Percentiles rank a stretch among this genome's conserved stretches.
phyloP scores from a whole-genome alignment of 2,329 filamentous ascomycete genomes.

The Blastomyces emzantsi region DNA sequence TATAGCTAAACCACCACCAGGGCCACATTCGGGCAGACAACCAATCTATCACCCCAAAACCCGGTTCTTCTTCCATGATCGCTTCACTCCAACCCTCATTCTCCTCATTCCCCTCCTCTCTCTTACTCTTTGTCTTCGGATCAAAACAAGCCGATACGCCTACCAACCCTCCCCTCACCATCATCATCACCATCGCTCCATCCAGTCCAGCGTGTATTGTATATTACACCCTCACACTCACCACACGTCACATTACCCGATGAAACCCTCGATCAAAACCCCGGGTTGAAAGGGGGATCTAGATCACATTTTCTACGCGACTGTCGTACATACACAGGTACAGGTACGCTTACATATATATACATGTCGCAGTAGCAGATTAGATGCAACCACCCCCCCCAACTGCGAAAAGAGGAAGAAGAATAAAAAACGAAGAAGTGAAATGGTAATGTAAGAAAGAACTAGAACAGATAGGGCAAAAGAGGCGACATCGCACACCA shows the following conservation, averaged over 20 bases:
- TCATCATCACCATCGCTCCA: background rate
- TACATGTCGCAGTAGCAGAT: no score
- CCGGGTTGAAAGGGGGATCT: background rate
- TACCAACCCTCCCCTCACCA: background rate
- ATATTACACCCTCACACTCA: background rate
- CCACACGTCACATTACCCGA: background rate
- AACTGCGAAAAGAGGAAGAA: no score
- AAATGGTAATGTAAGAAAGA: no score
- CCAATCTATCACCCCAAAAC: background rate
- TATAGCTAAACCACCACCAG: background rate
- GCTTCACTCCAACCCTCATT: background rate
- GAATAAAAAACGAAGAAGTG: no score
- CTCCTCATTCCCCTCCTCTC: background rate
- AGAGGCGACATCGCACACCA: background rate
- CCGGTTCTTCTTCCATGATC: background rate
- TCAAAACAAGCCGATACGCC: background rate
- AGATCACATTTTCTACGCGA: background rate
- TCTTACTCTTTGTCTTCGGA: no score
- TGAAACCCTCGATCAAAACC: background rate
- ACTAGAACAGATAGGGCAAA: background rate
- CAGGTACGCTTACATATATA: background rate
- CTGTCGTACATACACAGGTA: background rate
- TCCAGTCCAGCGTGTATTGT: no score
- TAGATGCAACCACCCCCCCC: no score
- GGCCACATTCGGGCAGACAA: background rate